Conservation (phyloP, 345 rosid species). For the Crucihimalaya himalaica region DNA sequence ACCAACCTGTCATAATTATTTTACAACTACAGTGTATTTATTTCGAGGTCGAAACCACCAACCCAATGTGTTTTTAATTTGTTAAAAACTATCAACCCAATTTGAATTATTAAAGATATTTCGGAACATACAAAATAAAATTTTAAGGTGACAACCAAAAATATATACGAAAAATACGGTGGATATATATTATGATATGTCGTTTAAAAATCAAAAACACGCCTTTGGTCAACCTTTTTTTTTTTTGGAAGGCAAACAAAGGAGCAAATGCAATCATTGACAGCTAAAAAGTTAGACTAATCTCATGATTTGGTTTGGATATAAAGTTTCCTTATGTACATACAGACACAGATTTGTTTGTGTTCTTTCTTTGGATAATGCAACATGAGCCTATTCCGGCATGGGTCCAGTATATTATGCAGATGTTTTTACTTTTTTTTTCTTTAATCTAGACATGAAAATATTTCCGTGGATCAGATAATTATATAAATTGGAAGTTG, state of each 20-base stretch:
- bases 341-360: neutral
- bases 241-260: neutral
- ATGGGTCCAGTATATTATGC: neutral
- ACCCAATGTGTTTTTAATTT: no score
- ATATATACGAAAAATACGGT: neutral
- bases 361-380: neutral
- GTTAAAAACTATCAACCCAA: neutral
- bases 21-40: neutral
- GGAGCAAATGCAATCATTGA: constrained; percentile 3
- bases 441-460: neutral
- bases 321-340: neutral
- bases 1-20: constrained; percentile 4
- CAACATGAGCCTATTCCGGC: neutral
- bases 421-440: neutral
- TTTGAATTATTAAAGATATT: no score
- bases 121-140: neutral
- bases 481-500: neutral
- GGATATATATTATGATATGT: neutral
- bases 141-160: neutral
- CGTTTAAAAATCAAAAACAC: neutral
- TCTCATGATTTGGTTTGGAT: constrained; percentile 1
- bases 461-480: neutral
- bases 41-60: neutral
- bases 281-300: neutral
- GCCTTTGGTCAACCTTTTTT: constrained; percentile 6